Base-by-base conservation (phyloP, 1,284 basidiomycete species). In the Marasmius fiardii region DNA sequence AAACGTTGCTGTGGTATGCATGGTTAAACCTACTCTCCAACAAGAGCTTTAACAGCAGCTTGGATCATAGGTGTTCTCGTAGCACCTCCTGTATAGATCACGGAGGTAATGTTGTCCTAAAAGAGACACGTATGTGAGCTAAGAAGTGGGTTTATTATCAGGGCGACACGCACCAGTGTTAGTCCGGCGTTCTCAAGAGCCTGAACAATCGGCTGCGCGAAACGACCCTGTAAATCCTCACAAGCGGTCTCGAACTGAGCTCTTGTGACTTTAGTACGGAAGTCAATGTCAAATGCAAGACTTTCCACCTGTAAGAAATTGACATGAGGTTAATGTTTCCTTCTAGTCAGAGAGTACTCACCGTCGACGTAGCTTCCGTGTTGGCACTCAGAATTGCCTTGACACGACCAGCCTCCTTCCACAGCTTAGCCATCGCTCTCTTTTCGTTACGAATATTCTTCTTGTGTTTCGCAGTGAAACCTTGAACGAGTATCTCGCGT, bases 301-400 rank as follows among this genome's bases (percentile, higher is more conserved):
- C 92, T 92, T 74, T 99, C 96, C 37, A 96, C 83, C 83, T 90
- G 63, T n/a, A n/a, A 39, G 49, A 34, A 26, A n/a, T 34, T 48
- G 41, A 24, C 14, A 41, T 63, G 26, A 63, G 34, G 16, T 26
- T 14, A 14, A 54, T 45, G 44, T 24, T 34, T 18, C 35, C 64
- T 24, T 55, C n/a, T 63, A 37, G 16, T 11, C 24, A 14, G 33
- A 52, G 44, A 23, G 48, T 58, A 71, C 84, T 69, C 70, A 94
- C 90, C 61, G 81, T 79, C 23, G 87, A 81, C 48, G 73, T 75
- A 18, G 90, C 89, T 49, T 95, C 93, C 10, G 79, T 78, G 69
- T 99, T 99, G 50, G 95, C 95, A 65, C 94, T 97, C 58, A 99
- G 76, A 63, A 99, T 90, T 20, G 89, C 82, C 78, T 98, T 99